Conservation (phyloP, 2,329 filamentous ascomycete genomes). For the Immersiporthe knoxdaviesiana region DNA sequence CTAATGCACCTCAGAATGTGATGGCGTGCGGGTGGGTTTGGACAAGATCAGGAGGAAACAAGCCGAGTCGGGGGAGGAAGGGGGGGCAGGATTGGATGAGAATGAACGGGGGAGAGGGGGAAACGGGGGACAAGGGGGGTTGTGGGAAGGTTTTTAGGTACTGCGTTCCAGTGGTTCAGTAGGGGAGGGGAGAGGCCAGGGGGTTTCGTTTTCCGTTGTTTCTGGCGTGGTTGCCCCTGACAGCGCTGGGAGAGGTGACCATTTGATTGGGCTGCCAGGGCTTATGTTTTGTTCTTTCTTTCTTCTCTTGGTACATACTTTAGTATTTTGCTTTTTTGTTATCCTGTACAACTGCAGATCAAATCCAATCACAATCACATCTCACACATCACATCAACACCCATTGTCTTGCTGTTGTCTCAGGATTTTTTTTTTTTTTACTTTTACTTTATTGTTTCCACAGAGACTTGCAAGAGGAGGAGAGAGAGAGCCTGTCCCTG, state of each 20-base stretch:
- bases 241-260: not conserved
- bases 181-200: not conserved
- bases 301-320: not conserved
- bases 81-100: not conserved
- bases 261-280: too few relatives aligned
- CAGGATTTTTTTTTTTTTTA: too few relatives aligned
- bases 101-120: not conserved
- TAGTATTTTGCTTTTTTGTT: not conserved
- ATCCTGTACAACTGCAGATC: not conserved
- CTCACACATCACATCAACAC: not conserved
- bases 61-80: not conserved
- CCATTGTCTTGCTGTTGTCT: not conserved
- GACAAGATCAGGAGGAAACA: not conserved
- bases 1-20: not conserved
- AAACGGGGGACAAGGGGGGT: not conserved
- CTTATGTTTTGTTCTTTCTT: not conserved
- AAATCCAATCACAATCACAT: not conserved
- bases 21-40: not conserved
- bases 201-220: not conserved
- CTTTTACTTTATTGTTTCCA: too few relatives aligned
- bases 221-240: conserved; percentile 12
- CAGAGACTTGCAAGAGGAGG: too few relatives aligned
- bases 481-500: not conserved
- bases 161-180: not conserved
- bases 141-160: not conserved